Evolutionary conservation across 73 alveolate species (phyloP).

Genomic region (Tetrahymena borealis): DNA sequence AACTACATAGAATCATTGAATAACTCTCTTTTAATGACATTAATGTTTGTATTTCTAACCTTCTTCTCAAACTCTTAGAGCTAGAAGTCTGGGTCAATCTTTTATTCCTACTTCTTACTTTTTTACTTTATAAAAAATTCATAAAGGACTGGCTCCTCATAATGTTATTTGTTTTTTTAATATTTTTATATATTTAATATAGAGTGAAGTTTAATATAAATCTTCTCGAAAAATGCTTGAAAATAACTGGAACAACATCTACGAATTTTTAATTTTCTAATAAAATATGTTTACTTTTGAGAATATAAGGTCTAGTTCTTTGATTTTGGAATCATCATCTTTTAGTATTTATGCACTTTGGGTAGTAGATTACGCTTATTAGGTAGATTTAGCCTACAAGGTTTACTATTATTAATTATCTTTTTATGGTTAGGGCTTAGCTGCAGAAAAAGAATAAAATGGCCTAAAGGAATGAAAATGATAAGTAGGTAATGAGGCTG

Average conservation of each 20-base stretch:
- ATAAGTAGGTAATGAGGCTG: not conserved
- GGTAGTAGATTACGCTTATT: not conserved
- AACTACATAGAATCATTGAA: conserved; percentile 36
- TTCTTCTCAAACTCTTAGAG: not conserved
- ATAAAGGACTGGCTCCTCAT: too few species aligned
- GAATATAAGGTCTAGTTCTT: not conserved
- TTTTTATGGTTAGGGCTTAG: not conserved
- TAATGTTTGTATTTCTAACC: conserved; percentile 21
- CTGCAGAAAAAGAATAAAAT: not conserved
- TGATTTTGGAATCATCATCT: not conserved
- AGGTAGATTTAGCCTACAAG: not conserved
- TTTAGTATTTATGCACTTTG: not conserved
- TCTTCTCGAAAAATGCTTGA: too few species aligned
- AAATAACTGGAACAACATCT: too few species aligned
- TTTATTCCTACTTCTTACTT: not conserved
- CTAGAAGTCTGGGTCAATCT: not conserved
- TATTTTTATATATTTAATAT: too few species aligned
- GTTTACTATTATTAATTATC: not conserved
- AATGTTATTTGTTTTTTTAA: too few species aligned
- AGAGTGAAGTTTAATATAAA: too few species aligned
- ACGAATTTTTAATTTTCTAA: too few species aligned
- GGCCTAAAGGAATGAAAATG: not conserved
- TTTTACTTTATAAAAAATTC: not conserved
- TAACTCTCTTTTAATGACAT: conserved; percentile 27
- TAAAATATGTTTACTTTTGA: not conserved